Base-by-base conservation (phyloP, 371 early-diverging fungal genomes). In the Mortierella sp. region DNA sequence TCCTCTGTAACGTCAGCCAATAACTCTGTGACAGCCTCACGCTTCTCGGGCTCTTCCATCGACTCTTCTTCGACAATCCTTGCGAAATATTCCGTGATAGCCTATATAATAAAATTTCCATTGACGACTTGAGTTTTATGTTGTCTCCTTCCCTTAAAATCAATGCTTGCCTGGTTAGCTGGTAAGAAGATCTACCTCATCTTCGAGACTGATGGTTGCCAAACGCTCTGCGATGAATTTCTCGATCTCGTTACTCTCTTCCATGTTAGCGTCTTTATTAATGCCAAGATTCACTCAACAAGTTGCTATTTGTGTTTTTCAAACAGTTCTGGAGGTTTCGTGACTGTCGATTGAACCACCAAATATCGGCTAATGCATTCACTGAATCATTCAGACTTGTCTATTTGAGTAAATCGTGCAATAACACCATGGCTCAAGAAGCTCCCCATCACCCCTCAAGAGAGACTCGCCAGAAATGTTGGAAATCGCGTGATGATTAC, bases 51-150 rank as follows among this genome's bases (percentile, higher is more conserved):
- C 28, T 88, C 86, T 22, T 86, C 87, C 62, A 90, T 84, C 3
- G 87, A 85, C 21, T 85, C 87, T 36, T 90, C 90, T 36, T 86
- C 76, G 2, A 89, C 84, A 63, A 90, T 85, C 32, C 89, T 87
- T 58, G 88, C 85, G 73, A 90, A 87, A 69, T 88, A 90, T 40
- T 88, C 86, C 13, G 88, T 73, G 52, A 88, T 86, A 32, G 81
- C 76, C 81, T 81, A 52, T 48, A 16, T 43, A 43, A 67, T 47
- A 22, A 32, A 24, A 11, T 38, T 43, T 19, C 52, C 52, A 22
- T 32, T 16, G 21, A 32, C 33, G 10, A 33, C 32, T 16, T 28
- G 43, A n/a, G 1, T 32, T 36, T 16, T 1, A 33, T 21, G 24
- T 58, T 36, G 58, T 58, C 21, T 16, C 11, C 1, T 22, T 28